Percentiles rank a stretch among this genome's conserved stretches.
phyloP scores from a whole-genome alignment of 192 early-diverging fungal species.

The Coemansia erecta region DNA sequence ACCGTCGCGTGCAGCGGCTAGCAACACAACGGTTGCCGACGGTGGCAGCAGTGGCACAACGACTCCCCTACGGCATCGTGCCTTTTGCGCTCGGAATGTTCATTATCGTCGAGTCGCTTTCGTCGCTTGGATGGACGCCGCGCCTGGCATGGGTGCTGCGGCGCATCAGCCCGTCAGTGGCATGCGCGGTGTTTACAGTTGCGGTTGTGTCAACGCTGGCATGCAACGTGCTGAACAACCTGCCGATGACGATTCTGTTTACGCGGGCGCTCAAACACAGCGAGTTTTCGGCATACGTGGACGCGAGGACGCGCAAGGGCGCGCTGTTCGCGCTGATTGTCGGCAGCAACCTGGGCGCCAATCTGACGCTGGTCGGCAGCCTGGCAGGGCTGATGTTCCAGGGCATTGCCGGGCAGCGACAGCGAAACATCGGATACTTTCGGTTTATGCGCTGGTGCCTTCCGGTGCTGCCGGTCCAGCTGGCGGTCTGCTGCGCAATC shows the following conservation, averaged over 20 bases:
- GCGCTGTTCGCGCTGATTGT: conserved; percentile 71
- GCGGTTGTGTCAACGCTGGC: conserved; percentile 62
- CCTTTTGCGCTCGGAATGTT: conserved; percentile 87
- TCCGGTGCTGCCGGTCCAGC: conserved; percentile 29
- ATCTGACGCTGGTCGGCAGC: conserved; percentile 68
- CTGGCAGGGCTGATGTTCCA: conserved; percentile 68
- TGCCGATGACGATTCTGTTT: conserved; percentile 86
- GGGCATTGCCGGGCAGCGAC: conserved; percentile 24
- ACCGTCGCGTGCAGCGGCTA: not conserved
- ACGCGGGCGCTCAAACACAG: conserved; percentile 64
- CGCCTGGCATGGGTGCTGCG: conserved; percentile 62
- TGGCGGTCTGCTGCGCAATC: conserved; percentile 29
- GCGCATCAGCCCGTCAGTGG: conserved; percentile 53
- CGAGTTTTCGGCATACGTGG: conserved; percentile 55
- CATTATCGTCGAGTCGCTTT: conserved; percentile 75
- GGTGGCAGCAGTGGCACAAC: conserved; percentile 45
- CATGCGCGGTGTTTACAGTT: conserved; percentile 61
- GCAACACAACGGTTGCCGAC: conserved; percentile 50
- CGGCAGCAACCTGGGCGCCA: conserved; percentile 82
- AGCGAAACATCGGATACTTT: conserved; percentile 32
- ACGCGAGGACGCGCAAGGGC: conserved; percentile 45
- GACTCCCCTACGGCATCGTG: conserved; percentile 75
- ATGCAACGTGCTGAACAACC: conserved; percentile 79
- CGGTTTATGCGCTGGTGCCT: conserved; percentile 32
- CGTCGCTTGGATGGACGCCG: conserved; percentile 64